A percentile compares a stretch with the other conserved stretches of the same genome.
Evolutionary conservation across 192 early-diverging fungal species (phyloP).

Genomic region (Coemansia sp.): DNA sequence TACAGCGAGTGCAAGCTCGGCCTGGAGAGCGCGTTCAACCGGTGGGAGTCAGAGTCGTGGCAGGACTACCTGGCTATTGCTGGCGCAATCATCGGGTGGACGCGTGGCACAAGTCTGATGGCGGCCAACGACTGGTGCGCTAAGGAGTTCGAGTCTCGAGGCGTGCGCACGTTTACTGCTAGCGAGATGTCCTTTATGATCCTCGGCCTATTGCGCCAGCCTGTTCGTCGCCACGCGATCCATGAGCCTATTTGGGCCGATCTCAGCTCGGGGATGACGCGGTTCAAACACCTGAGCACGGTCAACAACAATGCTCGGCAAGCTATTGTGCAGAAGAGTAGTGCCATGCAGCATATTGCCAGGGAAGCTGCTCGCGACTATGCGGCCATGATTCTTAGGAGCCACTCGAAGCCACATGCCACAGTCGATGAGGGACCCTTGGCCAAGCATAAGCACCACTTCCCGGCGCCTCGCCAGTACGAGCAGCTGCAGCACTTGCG

Average conservation of each 20-base stretch:
- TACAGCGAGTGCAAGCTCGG: constrained; percentile 95
- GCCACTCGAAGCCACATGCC: not conserved
- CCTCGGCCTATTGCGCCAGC: constrained; percentile 80
- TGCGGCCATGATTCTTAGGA: not conserved
- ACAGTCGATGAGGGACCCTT: constrained; percentile 56
- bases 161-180: constrained; percentile 89
- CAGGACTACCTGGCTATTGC: constrained; percentile 80
- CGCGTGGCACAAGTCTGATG: constrained; percentile 96
- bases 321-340: not conserved
- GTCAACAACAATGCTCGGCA: not conserved
- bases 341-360: not conserved
- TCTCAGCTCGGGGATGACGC: constrained; percentile 80
- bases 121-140: constrained; percentile 86
- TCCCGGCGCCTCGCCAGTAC: constrained; percentile 70
- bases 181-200: constrained; percentile 95
- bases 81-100: constrained; percentile 97
- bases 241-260: constrained; percentile 86
- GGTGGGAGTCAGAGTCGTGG: constrained; percentile 92
- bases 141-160: constrained; percentile 81
- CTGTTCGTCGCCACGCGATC: constrained; percentile 70
- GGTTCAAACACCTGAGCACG: constrained; percentile 49
- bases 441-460: constrained; percentile 86
- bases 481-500: constrained; percentile 66
- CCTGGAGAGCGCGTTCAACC: constrained; percentile 88
- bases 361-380: not conserved